Percentiles rank a stretch among this genome's conserved stretches.
Conservation (phyloP, 139 green algal species). For the Tetradesmus obliquus region DNA sequence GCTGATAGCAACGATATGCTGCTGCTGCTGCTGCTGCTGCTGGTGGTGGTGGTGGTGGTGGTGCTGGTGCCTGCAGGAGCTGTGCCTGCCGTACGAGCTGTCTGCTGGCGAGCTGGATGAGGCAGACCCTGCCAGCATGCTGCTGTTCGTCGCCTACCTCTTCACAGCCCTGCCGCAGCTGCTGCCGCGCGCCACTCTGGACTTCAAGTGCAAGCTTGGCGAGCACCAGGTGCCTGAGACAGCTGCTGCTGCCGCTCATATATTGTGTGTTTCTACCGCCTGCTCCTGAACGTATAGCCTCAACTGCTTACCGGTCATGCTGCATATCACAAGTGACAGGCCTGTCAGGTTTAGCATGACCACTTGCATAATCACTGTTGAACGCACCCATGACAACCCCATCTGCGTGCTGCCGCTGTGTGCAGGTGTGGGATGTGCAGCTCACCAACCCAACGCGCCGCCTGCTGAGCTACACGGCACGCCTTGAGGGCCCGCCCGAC, state of each 20-base stretch:
- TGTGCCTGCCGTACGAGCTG: slow-evolving; percentile 67
- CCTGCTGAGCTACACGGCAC: slow-evolving; percentile 72
- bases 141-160: slow-evolving; percentile 73
- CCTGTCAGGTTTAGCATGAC: no score
- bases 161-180: slow-evolving; percentile 81
- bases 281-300: no score
- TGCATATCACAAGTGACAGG: no score
- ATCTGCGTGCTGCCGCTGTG: neutral
- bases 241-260: neutral
- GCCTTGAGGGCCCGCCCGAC: slow-evolving; percentile 72
- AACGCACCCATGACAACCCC: neutral
- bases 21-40: neutral
- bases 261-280: neutral
- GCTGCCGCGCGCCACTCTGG: slow-evolving; percentile 66
- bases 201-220: slow-evolving; percentile 72
- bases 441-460: slow-evolving; percentile 78
- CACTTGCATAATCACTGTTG: neutral
- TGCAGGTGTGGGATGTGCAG: slow-evolving; percentile 73
- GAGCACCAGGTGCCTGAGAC: slow-evolving; percentile 60
- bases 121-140: slow-evolving; percentile 62
- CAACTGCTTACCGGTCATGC: no score
- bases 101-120: slow-evolving; percentile 60
- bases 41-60: neutral
- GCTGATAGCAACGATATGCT: neutral
- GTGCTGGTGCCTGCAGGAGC: slow-evolving; percentile 43